Evolutionary conservation across 2,329 filamentous ascomycete genomes (phyloP), one percentile per base, ranked within the genome.

Genomic region (Hansfordia pulvinata): DNA sequence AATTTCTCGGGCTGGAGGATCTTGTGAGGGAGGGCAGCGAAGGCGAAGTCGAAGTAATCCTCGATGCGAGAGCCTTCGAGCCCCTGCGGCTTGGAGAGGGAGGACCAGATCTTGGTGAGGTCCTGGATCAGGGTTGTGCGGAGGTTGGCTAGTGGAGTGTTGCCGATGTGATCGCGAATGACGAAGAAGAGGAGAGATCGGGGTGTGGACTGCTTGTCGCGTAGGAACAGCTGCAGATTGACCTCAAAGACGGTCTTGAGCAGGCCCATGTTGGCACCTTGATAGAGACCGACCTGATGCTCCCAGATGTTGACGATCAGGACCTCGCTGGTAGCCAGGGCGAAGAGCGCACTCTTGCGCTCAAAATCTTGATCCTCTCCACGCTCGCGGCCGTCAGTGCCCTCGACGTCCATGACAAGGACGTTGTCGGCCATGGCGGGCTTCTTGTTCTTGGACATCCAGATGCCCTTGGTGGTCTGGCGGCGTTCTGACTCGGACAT

Each of bases 301-400:
- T 98, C 90, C 90, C 90, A 98, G 39, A 98, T 93, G 50, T 98
- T 98, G 54, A 98, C 80, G 47, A 98, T 92, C 41, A 98, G 66
- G 27, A 98, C 88, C 60, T 98, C 90, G 51, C 88, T 96, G 11
- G 90, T 98, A 26, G 90, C 90, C 44, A 98, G 69, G 27, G 90
- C 90, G 56, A 98, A 98, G 12, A 98, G 69, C 14, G 90, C 90
- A 53, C 86, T 94, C 63, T 98, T 98, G 46, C 90, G 72, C 67
- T 98, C 90, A 53, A 98, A 98, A 50, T 98, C 90, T 54, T 98
- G 90, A 49, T 98, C 90, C 54, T 98, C 90, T 37, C 90, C 90
- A 39, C 90, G 71, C 60, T 98, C 90, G 40, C 90, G 75, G 27
- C 90, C 90, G 51, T 98, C 90, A 8, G 90, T 96, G 39, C 90